These are phyloP conservation scores for Phascolomyces articulosus DNA, from an alignment of 371 early-diverging fungal species.

Conservation along the genomic window DNA sequence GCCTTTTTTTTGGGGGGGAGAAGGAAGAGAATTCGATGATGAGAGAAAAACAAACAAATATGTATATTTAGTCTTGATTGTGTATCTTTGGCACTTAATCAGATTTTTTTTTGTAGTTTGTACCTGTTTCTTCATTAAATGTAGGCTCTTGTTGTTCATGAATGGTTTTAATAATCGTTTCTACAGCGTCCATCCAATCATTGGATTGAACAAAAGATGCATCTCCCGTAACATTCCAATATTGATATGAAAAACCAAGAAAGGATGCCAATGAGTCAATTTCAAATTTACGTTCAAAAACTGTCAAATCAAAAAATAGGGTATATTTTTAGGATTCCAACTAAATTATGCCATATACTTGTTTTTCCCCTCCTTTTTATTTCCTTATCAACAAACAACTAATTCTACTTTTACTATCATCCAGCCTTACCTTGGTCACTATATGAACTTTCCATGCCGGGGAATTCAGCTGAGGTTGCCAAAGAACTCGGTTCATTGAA, in stretches of 20 bases:
- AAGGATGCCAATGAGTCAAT: conserved; percentile 61
- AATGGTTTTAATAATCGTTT: conserved; percentile 29
- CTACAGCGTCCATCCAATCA: conserved; percentile 46
- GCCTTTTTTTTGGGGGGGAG: conserved; percentile 15
- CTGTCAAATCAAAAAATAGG: background rate
- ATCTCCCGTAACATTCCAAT: conserved; percentile 48
- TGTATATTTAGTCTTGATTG: background rate
- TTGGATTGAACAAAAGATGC: conserved; percentile 30
- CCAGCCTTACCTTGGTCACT: background rate
- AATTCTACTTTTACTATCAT: background rate
- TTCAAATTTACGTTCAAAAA: conserved; percentile 56
- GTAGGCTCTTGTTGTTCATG: conserved; percentile 43
- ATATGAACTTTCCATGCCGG: background rate
- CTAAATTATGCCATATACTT: background rate
- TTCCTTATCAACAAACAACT: background rate
- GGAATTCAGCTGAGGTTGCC: background rate
- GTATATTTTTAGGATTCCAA: background rate
- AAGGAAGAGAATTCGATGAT: too few relatives aligned
- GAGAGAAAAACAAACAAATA: too few relatives aligned
- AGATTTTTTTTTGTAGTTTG: too few relatives aligned
- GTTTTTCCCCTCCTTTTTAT: background rate
- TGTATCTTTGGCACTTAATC: too few relatives aligned
- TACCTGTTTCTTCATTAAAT: conserved; percentile 36
- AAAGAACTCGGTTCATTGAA: conserved; percentile 39
- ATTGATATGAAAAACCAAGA: conserved; percentile 46